These are phyloP conservation scores for Capsella rubella DNA, from an alignment of 441 rosid genomes.

Conservation along the genomic window DNA sequence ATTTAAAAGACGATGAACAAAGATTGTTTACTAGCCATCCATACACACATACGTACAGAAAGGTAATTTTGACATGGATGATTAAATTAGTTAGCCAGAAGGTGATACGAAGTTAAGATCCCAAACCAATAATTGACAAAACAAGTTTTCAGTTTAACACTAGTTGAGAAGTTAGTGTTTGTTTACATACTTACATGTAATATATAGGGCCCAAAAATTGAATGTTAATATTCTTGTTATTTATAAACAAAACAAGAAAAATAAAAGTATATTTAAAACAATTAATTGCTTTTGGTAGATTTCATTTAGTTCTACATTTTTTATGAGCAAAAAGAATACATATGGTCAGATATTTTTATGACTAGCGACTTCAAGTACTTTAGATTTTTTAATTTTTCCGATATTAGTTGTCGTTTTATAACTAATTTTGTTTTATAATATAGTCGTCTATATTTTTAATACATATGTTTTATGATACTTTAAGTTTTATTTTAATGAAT, in stretches of 20 bases:
- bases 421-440: too few relatives aligned
- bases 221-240: background rate
- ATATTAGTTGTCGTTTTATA: too few relatives aligned
- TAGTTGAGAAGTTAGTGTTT: constrained; percentile 2
- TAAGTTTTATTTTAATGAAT: too few relatives aligned
- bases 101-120: background rate
- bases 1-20: background rate
- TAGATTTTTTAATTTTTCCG: background rate
- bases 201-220: background rate
- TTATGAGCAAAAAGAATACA: background rate
- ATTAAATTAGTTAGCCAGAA: background rate
- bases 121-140: background rate
- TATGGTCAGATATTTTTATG: background rate
- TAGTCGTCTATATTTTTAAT: too few relatives aligned
- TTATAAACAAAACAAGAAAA: background rate
- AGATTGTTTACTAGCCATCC: background rate
- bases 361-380: background rate
- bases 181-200: background rate
- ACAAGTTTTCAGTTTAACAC: background rate
- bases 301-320: background rate
- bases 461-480: too few relatives aligned
- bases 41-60: background rate
- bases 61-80: background rate
- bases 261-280: background rate
- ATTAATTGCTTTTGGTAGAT: background rate